Base-by-base conservation (phyloP, 805 yeast genomes). In the Schwanniomyces sp. region DNA sequence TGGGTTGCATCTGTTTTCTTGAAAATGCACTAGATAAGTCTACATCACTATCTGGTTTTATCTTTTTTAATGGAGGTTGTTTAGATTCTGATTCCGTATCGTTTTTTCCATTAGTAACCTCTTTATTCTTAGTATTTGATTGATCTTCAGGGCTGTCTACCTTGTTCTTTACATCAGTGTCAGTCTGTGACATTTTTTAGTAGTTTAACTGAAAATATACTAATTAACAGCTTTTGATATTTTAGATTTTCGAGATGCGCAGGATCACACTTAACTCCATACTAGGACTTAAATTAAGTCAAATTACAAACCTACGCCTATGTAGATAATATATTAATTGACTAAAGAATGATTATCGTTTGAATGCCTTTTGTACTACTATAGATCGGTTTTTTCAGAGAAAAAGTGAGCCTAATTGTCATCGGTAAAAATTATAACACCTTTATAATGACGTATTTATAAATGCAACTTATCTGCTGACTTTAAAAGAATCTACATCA, bases 21-120 rank as follows among this genome's bases (percentile, higher is more conserved):
- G 67, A 63, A 34, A 63, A 60, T 11, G 65, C 57, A 16, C 52
- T 56, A 5, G 62, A 56, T 8, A 57, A 43, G 16, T 52, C 55
- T 12, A 16, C 30, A 8, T 40, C 28, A 3, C 41, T 45, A 26
- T 48, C 44, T 18, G 49, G 32, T 47, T 41, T 51, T 46, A 17
- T 47, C 29, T 44, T 46, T 24, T 39, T 39, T 12, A n/a, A 10
- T 18, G 32, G 14, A 3, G 41, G 30, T 10, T 18, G 17, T 26
- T 25, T 14, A 5, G 21, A 14, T 32, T 14, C 36, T 6, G 7
- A 14, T 32, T 32, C 36, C 18, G 18, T 2, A 2, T 26, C 24
- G 12, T 9, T 24, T 10, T 25, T n/a, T 39, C 3, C 32, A 7
- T 6, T 8, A 21, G 8, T 10, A 7, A 5, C 16, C 5, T 37